Evolutionary conservation across 192 early-diverging fungal genomes (phyloP).

Genomic region (Spizellomyces sp.): DNA sequence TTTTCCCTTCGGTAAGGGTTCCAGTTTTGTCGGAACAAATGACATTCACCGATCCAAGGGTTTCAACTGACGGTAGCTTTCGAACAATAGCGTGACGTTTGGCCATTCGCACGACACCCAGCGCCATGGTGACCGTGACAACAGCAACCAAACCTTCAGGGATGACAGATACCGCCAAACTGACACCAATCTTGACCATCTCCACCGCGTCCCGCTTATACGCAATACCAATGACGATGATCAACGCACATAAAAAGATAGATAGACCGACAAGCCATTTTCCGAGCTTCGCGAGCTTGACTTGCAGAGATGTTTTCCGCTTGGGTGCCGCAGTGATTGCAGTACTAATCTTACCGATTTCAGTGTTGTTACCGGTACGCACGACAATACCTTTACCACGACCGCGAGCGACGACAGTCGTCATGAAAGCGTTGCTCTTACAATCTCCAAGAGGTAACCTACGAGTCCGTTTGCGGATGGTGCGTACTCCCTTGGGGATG

Average conservation of each 20-base stretch:
- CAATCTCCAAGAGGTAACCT: conserved; percentile 86
- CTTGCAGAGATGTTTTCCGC: conserved; percentile 52
- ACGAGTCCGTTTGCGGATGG: conserved; percentile 70
- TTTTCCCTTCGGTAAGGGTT: conserved; percentile 97
- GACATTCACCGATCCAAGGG: conserved; percentile 90
- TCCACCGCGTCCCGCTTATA: conserved; percentile 68
- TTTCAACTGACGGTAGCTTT: conserved; percentile 92
- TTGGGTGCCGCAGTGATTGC: conserved; percentile 69
- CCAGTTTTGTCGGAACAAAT: conserved; percentile 99
- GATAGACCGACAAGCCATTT: conserved; percentile 83
- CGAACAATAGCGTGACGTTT: conserved; percentile 84
- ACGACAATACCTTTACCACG: conserved; percentile 93
- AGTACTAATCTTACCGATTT: conserved; percentile 92
- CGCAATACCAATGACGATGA: conserved; percentile 80
- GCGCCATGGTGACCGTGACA: conserved; percentile 95
- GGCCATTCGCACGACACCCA: conserved; percentile 96
- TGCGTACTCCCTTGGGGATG: conserved; percentile 69
- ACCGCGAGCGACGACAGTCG: conserved; percentile 87
- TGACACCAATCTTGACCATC: conserved; percentile 83
- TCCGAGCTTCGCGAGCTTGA: conserved; percentile 76
- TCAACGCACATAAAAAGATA: conserved; percentile 75
- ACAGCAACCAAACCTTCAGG: conserved; percentile 98
- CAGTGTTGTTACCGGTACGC: conserved; percentile 81
- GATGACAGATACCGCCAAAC: conserved; percentile 94
- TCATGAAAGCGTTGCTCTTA: conserved; percentile 96